Conservation (phyloP, 106 monocot species). For the Phalaenopsis equestris region DNA sequence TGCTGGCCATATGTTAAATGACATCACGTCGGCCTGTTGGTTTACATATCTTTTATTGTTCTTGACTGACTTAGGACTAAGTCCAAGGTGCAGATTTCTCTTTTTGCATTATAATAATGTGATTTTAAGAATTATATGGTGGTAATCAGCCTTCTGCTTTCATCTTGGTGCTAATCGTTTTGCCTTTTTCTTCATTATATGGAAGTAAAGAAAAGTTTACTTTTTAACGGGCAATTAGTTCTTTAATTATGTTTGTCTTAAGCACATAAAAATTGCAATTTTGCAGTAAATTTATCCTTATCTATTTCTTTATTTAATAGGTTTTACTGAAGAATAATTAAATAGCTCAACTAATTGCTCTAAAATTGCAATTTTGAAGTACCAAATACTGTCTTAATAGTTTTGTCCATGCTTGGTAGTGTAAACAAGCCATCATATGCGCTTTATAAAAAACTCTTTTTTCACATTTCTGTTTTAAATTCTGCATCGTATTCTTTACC, state of each 20-base stretch:
- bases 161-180: neutral
- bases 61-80: slow-evolving; percentile 80
- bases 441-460: neutral
- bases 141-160: neutral
- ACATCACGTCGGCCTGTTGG: slow-evolving; percentile 92
- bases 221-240: neutral
- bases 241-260: neutral
- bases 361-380: neutral
- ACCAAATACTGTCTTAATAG: neutral
- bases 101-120: neutral
- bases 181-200: neutral
- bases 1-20: slow-evolving; percentile 86
- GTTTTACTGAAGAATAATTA: neutral
- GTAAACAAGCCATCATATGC: neutral
- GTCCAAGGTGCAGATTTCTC: slow-evolving; percentile 51
- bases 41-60: slow-evolving; percentile 88
- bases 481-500: neutral
- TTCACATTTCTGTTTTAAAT: neutral
- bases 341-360: neutral
- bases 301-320: neutral
- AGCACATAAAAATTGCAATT: neutral
- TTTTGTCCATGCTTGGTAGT: neutral
- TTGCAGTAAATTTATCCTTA: neutral
- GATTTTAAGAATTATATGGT: neutral
- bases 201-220: neutral